A percentile compares a stretch with the other conserved stretches of the same genome.
Evolutionary conservation across 2,329 filamentous ascomycete genomes (phyloP).

Genomic region (Cordyceps farinosa): DNA sequence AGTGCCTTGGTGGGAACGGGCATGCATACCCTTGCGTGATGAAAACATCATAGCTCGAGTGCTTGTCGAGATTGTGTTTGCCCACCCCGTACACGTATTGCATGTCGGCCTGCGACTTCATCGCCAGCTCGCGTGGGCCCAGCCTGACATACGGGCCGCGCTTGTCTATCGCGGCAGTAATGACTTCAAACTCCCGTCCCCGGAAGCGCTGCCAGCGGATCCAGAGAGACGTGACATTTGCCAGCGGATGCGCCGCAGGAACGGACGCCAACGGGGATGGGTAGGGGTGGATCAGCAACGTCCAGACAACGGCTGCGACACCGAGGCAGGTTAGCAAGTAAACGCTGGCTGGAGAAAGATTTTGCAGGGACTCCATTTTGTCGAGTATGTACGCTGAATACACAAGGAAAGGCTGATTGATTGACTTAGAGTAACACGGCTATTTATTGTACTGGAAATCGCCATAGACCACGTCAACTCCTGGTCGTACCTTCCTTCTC

Average conservation of each 20-base stretch:
- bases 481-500: neutral
- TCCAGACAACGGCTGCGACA: neutral
- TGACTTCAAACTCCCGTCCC: neutral
- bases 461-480: too few species aligned
- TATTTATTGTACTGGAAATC: neutral
- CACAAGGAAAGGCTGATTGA: too few species aligned
- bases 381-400: too few species aligned
- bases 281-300: neutral
- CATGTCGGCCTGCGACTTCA: neutral
- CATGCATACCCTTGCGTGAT: neutral
- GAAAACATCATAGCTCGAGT: neutral
- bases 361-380: neutral
- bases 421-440: neutral
- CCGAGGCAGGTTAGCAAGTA: neutral
- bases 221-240: neutral
- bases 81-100: neutral
- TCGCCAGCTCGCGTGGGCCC: neutral
- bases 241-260: neutral
- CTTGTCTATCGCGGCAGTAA: neutral
- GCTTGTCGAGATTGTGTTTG: neutral
- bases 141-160: neutral
- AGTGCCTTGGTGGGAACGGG: neutral
- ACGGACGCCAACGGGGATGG: neutral
- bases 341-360: neutral
- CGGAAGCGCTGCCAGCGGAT: slow-evolving; percentile 2